Conservation (phyloP, 257 asterid species). For the Solanum rostratum region DNA sequence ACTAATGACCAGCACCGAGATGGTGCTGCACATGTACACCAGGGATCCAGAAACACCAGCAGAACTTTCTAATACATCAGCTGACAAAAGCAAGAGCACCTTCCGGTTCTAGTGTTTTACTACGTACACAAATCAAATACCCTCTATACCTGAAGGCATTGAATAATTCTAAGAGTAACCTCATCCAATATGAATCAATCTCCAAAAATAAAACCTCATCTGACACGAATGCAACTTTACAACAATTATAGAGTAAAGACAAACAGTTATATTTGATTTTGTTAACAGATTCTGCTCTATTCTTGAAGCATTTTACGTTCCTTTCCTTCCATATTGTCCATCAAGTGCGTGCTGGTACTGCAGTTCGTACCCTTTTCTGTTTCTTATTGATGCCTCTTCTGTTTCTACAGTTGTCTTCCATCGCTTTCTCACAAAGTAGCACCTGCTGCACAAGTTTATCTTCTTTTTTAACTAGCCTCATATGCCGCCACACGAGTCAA, state of each 20-base stretch:
- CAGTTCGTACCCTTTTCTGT: not conserved
- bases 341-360: not conserved
- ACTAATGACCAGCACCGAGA: not conserved
- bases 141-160: not conserved
- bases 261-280: not conserved
- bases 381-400: not conserved
- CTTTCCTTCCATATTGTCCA: not conserved
- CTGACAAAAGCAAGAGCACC: not conserved
- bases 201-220: not conserved
- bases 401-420: not conserved
- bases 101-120: not conserved
- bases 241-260: not conserved
- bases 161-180: not conserved
- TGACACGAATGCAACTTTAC: not conserved
- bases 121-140: not conserved
- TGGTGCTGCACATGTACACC: not conserved
- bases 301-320: not conserved
- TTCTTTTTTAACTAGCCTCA: not conserved
- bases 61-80: not conserved
- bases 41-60: not conserved
- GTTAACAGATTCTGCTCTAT: not conserved
- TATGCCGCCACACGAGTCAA: not conserved
- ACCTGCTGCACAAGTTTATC: not conserved
- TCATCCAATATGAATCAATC: not conserved
- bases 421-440: not conserved